Evolutionary conservation across 1,284 basidiomycete species (phyloP).

Genomic region (Rhodotorula sp.): DNA sequence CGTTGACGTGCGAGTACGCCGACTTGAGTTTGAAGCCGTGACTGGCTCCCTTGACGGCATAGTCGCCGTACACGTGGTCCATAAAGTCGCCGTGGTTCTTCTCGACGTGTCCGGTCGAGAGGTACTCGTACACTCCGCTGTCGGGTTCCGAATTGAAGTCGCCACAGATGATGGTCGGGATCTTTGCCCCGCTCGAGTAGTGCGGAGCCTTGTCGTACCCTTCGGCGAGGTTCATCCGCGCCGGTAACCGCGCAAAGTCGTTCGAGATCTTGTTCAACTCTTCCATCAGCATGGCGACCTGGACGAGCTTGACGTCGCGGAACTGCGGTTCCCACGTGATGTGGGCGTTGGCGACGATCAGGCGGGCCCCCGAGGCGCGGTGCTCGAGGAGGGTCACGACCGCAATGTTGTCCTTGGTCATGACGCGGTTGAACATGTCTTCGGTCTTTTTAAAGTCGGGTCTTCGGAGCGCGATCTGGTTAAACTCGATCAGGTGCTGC

Average conservation of each 20-base stretch:
- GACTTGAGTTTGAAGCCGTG: constrained; percentile 80
- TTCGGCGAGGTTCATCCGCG: constrained; percentile 55
- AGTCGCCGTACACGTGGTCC: constrained; percentile 84
- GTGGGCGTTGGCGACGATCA: constrained; percentile 88
- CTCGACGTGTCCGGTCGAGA: constrained; percentile 65
- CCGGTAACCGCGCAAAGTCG: constrained; percentile 79
- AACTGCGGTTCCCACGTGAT: constrained; percentile 91
- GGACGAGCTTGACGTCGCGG: constrained; percentile 96
- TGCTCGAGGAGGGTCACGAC: constrained; percentile 85
- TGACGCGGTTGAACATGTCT: constrained; percentile 98
- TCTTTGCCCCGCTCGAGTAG: constrained; percentile 79
- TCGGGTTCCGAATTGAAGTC: constrained; percentile 90
- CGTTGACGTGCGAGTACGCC: constrained; percentile 64
- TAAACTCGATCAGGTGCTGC: constrained; percentile 92
- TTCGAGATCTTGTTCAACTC: constrained; percentile 86
- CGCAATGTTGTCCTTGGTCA: constrained; percentile 93
- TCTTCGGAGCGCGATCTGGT: constrained; percentile 85
- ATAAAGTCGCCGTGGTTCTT: constrained; percentile 88
- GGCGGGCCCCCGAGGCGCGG: constrained; percentile 75
- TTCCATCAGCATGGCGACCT: constrained; percentile 86
- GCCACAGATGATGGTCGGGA: constrained; percentile 86
- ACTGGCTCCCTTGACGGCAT: constrained; percentile 82
- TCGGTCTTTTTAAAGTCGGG: constrained; percentile 97
- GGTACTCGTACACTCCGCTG: constrained; percentile 89
- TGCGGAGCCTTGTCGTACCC: constrained; percentile 55